Percentiles rank a stretch among this genome's conserved stretches.
phyloP scores from a whole-genome alignment of 495 filamentous ascomycete genomes.

The Penicillium arizonense region DNA sequence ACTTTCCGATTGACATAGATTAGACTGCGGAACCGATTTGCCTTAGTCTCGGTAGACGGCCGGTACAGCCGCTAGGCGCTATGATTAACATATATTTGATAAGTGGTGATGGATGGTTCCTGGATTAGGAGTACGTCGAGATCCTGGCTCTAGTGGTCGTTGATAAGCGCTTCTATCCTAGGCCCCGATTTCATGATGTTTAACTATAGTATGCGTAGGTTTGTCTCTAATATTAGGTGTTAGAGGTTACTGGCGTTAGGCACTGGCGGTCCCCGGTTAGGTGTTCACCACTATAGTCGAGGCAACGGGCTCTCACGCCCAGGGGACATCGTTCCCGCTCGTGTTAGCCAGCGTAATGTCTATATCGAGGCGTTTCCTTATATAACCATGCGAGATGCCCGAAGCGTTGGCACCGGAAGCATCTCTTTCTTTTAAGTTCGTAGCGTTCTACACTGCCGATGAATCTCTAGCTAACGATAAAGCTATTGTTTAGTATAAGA shows the following conservation, averaged over 20 bases:
- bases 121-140: constrained; percentile 29
- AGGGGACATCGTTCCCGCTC: constrained; percentile 17
- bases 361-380: constrained; percentile 24
- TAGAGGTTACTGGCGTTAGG: constrained; percentile 6
- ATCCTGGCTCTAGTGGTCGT: constrained; percentile 20
- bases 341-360: constrained; percentile 25
- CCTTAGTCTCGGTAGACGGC: constrained; percentile 8
- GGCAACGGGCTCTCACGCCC: constrained; percentile 18
- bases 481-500: constrained; percentile 16
- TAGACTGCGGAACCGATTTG: constrained; percentile 14
- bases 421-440: constrained; percentile 23
- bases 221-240: constrained; percentile 19
- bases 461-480: constrained; percentile 16
- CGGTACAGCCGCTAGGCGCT: constrained; percentile 28
- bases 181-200: constrained; percentile 29
- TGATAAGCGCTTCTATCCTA: constrained; percentile 30
- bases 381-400: constrained; percentile 30
- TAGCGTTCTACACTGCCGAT: too few species aligned
- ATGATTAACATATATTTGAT: constrained; percentile 25
- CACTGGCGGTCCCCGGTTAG: constrained; percentile 17
- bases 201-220: constrained; percentile 25
- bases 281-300: constrained; percentile 23
- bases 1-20: constrained; percentile 15
- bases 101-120: constrained; percentile 21
- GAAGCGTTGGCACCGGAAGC: constrained; percentile 25